A percentile compares a stretch with the other conserved stretches of the same genome.
phyloP scores from a whole-genome alignment of 164 flowering plant species.

The Aristolochia californica region DNA sequence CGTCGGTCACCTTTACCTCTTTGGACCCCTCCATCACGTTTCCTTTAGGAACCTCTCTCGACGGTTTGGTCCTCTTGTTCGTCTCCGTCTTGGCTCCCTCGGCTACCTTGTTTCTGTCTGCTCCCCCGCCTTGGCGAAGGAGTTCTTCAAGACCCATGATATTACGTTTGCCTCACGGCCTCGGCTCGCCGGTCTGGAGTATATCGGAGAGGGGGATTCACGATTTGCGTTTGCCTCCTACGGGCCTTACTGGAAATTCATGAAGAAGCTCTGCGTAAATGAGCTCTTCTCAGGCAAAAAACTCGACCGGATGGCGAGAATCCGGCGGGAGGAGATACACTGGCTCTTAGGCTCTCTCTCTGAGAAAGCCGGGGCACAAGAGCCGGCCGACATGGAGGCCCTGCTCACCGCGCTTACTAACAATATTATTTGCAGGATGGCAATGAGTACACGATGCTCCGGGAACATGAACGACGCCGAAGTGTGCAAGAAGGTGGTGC shows the following conservation, averaged over 20 bases:
- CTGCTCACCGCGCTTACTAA: conserved; percentile 29
- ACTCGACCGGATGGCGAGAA: conserved; percentile 14
- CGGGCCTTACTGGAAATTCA: conserved; percentile 52
- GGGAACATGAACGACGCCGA: conserved; percentile 23
- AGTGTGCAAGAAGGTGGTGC: conserved; percentile 19
- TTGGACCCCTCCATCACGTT: too few species aligned
- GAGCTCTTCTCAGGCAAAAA: conserved; percentile 33
- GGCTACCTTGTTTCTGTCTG: too few species aligned
- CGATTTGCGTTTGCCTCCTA: conserved; percentile 34
- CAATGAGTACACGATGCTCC: conserved; percentile 24
- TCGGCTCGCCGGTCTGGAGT: conserved; percentile 23
- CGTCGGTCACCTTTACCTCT: too few species aligned
- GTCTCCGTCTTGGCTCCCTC: too few species aligned
- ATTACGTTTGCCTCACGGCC: conserved; percentile 35
- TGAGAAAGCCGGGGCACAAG: conserved; percentile 13
- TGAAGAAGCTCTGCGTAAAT: conserved; percentile 33
- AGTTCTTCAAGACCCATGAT: conserved; percentile 36
- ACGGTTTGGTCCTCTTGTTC: too few species aligned
- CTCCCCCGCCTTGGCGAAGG: conserved; percentile 18
- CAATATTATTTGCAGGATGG: conserved; percentile 40
- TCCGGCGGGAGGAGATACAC: conserved; percentile 21
- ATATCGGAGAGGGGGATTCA: conserved; percentile 38
- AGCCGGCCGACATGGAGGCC: conserved; percentile 22
- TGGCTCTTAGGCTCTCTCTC: conserved; percentile 15
- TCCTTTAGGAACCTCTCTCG: too few species aligned